These are phyloP conservation scores for Glycine soja DNA, from an alignment of 306 rosid genomes.

Conservation along the genomic window DNA sequence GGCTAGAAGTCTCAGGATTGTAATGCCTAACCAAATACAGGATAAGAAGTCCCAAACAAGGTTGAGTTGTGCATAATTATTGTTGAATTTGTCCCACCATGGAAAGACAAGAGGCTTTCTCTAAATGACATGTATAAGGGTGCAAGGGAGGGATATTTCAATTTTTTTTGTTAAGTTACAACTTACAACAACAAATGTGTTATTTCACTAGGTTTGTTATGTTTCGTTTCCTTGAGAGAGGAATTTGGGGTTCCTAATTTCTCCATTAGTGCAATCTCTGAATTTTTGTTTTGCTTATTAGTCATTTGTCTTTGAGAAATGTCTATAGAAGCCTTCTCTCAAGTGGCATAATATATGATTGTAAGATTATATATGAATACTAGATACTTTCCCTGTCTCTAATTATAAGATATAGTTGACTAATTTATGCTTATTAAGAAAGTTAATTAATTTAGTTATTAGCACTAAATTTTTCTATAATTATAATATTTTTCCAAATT, in stretches of 20 bases:
- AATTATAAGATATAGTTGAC: too few species aligned
- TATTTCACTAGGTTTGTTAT: too few species aligned
- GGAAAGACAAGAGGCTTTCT: not conserved
- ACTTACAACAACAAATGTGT: not conserved
- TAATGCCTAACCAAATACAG: slow-evolving; percentile 16
- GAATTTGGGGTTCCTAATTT: not conserved
- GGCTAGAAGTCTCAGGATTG: not conserved
- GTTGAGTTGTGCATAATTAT: slow-evolving; percentile 22
- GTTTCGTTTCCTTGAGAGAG: not conserved
- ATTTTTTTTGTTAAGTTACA: not conserved
- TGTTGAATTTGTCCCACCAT: not conserved
- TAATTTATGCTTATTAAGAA: too few species aligned
- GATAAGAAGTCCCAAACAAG: not conserved
- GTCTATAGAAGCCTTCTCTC: not conserved
- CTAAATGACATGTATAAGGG: slow-evolving; percentile 20
- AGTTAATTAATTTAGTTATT: too few species aligned
- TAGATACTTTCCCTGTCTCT: too few species aligned
- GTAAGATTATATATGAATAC: not conserved
- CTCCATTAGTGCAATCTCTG: not conserved
- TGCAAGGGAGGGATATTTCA: slow-evolving; percentile 17
- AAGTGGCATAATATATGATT: not conserved
- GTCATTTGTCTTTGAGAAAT: not conserved
- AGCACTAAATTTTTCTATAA: too few species aligned
- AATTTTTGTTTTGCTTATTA: slow-evolving; percentile 10
- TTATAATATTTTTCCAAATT: too few species aligned